Base-by-base conservation (phyloP, 805 yeast species). In the Myxozyma udenii region DNA sequence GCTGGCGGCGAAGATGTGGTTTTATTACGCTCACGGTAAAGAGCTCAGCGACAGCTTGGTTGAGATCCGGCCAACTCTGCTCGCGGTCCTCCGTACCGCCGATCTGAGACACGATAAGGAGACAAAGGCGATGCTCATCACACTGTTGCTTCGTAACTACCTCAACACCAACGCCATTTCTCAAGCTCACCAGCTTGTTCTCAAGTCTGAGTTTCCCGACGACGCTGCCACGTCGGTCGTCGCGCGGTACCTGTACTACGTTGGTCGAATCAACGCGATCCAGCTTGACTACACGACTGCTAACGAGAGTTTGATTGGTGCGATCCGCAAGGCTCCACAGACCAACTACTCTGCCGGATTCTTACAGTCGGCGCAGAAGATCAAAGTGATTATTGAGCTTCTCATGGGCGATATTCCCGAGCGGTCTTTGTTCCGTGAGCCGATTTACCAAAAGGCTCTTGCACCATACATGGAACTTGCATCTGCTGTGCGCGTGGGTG, bases 331-430 rank as follows among this genome's bases (percentile, higher is more conserved):
- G 68, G 90, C 95, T 7, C 98, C 99, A 24, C 96, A 88, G 68
- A 87, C 95, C 0, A 76, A 79, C 40, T 79, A 83, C 54, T 88
- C 96, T 6, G 69, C 77, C 40, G 98, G 98, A 1, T 93, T 93
- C 68, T 69, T 89, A 58, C 96, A 90, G 70, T 80, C 86, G 46
- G 93, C 96, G 2, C 82, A 90, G 60, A 93, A 93, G 72, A 78
- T 93, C 61, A 85, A 81, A 66, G 85, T 91, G 56, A 77, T 90
- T 53, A 87, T 93, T 62, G 96, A 93, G 71, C 75, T 93, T 65
- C 79, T 93, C 63, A 90, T 91, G 80, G 98, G 99, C 52, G 98
- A 93, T 63, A 84, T 93, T 60, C 98, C 98, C 16, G 96, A 88
- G 63, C 75, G 95, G 60, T 77, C 88, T 44, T 78, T 80, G 33